Evolutionary conservation across 2,329 filamentous ascomycete species (phyloP), one percentile per base, ranked within the genome.

Genomic region (Fusarium incarnatum): DNA sequence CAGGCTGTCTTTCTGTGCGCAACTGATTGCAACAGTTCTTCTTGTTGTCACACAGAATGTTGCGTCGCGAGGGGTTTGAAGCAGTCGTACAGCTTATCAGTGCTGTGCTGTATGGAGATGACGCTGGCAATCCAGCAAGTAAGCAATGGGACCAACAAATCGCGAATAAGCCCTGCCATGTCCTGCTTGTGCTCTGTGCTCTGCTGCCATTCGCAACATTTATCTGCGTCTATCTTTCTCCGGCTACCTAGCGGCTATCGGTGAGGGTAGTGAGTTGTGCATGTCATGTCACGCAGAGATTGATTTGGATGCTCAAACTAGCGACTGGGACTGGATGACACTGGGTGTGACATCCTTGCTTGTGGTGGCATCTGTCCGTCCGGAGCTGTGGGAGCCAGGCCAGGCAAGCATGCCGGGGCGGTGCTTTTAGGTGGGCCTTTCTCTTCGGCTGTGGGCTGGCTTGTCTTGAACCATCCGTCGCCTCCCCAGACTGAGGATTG

Each of bases 221-320:
- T 20, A 32, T 48, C 18, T 64, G 44, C 48, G 41, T 53, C 53
- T 57, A 53, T 64, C 45, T 44, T 55, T 71, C 63, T 62, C 53
- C 27, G 23, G 32, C 49, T 28, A 40, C 23, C 68, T 65, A 60
- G 64, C 68, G 68, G 64, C 49, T 65, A 56, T 48, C 59, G 64
- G 64, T 70, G 64, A 64, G 48, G 30, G 58, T 40, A 71, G 70
- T 56, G 56, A 65, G 54, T 64, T 72, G 67, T 70, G 72, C 73
- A 74, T 74, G 63, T 68, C 70, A 72, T 70, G 72, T 74, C 68
- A 74, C 70, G 72, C 72, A 71, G 67, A 69, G 61, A 70, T 44
- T 25, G 58, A 56, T 47, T 46, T 71, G 64, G 61, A 70, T 67
- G 66, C 37, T 45, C 59, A 64, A 44, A 52, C 48, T 41, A 46